A percentile compares a stretch with the other conserved stretches of the same genome.
phyloP scores from a whole-genome alignment of 2,329 filamentous ascomycete genomes.

The Cercospora janseana region DNA sequence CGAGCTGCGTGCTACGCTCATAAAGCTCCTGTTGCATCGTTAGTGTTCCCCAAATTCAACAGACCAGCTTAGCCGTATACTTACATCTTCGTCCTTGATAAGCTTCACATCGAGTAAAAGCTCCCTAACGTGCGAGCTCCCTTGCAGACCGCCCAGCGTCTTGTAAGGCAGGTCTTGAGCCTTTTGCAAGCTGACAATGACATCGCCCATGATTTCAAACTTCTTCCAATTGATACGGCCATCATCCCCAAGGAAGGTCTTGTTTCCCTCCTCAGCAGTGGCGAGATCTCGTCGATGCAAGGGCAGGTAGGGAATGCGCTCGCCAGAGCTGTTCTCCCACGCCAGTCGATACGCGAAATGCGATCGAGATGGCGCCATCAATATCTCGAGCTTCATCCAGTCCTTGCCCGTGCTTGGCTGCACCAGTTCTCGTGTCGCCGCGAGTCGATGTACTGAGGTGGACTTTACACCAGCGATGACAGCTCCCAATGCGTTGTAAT shows the following conservation, averaged over 20 bases:
- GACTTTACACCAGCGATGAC: constrained; percentile 90
- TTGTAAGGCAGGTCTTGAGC: constrained; percentile 84
- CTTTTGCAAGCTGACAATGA: constrained; percentile 84
- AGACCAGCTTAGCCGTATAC: constrained; percentile 32
- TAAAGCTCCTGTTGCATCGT: constrained; percentile 53
- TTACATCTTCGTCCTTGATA: constrained; percentile 81
- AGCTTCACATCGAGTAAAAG: constrained; percentile 80
- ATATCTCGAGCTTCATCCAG: constrained; percentile 80
- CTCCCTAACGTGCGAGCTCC: constrained; percentile 68
- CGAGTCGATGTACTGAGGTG: constrained; percentile 77
- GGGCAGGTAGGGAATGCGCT: constrained; percentile 90
- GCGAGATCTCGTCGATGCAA: constrained; percentile 86
- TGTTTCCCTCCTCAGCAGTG: constrained; percentile 87
- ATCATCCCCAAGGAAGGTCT: constrained; percentile 71
- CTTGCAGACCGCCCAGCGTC: constrained; percentile 54
- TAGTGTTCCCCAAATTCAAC: constrained; percentile 13
- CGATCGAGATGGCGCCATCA: constrained; percentile 91
- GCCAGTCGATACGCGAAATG: constrained; percentile 94
- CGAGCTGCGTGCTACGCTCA: constrained; percentile 56
- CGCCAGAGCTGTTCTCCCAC: constrained; percentile 90
- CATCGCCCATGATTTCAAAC: constrained; percentile 92
- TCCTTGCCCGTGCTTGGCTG: constrained; percentile 71
- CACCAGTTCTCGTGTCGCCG: constrained; percentile 75
- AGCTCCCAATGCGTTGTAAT: constrained; percentile 95
- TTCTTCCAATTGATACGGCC: constrained; percentile 92